Conservation (phyloP, 1,284 basidiomycete species). For the Jaminaea rosea region DNA sequence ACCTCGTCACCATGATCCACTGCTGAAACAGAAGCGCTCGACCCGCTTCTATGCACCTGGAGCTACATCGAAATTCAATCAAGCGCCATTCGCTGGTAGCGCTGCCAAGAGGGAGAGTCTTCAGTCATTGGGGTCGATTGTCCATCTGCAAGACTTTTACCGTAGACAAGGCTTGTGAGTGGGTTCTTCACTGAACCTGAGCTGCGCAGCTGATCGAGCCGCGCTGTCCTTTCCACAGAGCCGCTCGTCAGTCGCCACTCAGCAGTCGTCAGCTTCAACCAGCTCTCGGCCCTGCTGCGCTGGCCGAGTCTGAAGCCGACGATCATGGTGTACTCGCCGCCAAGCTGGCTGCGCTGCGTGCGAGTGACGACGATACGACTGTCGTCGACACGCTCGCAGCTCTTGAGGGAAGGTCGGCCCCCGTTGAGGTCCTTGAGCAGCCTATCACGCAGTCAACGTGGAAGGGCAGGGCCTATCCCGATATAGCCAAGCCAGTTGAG, state of each 20-base stretch:
- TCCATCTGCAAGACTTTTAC: conserved; percentile 30
- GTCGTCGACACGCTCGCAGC: neutral
- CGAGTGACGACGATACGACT: neutral
- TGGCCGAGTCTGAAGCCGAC: neutral
- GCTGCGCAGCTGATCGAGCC: neutral
- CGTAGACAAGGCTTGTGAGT: conserved; percentile 32
- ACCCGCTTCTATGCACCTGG: conserved; percentile 13
- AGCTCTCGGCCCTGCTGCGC: neutral
- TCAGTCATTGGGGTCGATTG: conserved; percentile 30
- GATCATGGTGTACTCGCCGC: neutral
- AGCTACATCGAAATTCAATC: conserved; percentile 21
- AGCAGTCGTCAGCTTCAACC: neutral
- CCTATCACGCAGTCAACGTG: neutral
- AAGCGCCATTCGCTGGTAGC: conserved; percentile 28
- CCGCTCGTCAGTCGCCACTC: neutral
- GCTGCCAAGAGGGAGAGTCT: conserved; percentile 31
- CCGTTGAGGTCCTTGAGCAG: neutral
- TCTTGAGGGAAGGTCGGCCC: neutral
- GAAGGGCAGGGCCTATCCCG: conserved; percentile 11
- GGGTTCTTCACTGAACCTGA: neutral
- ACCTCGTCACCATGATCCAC: too few relatives aligned
- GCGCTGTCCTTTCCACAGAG: neutral
- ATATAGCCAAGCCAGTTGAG: conserved; percentile 21
- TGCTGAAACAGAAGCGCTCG: neutral
- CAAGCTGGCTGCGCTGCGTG: neutral